Conservation (phyloP, 2,329 filamentous ascomycete species). For the Trichoderma polysporum region DNA sequence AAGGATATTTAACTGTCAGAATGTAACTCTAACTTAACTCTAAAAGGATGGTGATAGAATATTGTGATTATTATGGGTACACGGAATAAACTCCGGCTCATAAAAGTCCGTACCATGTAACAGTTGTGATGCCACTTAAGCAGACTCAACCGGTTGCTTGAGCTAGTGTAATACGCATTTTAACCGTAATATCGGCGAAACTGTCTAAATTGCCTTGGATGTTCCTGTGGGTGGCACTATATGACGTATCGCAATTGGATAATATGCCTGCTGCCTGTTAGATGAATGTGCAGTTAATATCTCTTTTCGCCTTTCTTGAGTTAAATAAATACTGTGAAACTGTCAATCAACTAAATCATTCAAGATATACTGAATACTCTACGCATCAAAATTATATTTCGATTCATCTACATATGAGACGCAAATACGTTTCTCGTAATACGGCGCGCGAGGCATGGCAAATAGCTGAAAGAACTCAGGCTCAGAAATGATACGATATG, state of each 20-base stretch:
- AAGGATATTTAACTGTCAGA: not conserved
- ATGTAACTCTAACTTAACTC: not conserved
- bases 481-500: no score
- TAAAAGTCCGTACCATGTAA: not conserved
- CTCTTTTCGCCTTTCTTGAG: no score
- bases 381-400: no score
- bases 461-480: no score
- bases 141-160: not conserved
- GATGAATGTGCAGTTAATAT: no score
- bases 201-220: not conserved
- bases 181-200: not conserved
- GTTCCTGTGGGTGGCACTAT: not conserved
- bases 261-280: no score
- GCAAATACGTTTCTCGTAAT: no score
- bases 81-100: not conserved
- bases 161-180: not conserved
- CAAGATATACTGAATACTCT: no score
- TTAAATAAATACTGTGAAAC: no score
- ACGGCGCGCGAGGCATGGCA: no score
- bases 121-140: not conserved
- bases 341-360: no score
- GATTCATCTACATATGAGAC: no score
- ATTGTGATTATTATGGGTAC: not conserved
- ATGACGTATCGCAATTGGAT: not conserved
- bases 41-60: constrained; percentile 6